Percentiles rank a stretch among this genome's conserved stretches.
Conservation (phyloP, 2,329 filamentous ascomycete genomes). For the Colletotrichum agaves region DNA sequence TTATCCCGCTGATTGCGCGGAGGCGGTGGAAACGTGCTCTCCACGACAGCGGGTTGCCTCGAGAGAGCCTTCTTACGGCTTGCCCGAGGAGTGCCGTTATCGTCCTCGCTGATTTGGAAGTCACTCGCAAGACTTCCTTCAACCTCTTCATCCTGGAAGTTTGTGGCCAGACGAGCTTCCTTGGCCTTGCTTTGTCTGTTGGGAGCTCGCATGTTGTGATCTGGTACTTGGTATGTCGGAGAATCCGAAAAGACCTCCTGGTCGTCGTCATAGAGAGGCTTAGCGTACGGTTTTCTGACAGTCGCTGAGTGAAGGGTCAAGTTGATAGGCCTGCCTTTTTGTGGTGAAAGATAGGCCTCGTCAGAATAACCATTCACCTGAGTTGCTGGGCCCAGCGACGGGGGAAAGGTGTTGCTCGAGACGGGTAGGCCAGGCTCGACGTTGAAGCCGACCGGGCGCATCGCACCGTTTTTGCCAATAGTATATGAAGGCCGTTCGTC, state of each 20-base stretch:
- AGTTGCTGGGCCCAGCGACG: constrained; percentile 40
- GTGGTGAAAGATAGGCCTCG: constrained; percentile 32
- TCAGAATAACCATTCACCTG: constrained; percentile 9
- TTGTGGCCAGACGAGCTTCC: not conserved
- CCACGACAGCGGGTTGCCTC: constrained; percentile 38
- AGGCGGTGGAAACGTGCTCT: constrained; percentile 40
- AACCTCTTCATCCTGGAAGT: constrained; percentile 12
- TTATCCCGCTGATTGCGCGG: constrained; percentile 35
- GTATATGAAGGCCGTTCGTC: constrained; percentile 43
- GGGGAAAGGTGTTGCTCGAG: constrained; percentile 36
- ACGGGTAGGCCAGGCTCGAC: constrained; percentile 41
- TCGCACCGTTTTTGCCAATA: constrained; percentile 52
- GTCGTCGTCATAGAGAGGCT: constrained; percentile 42
- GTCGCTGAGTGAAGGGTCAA: constrained; percentile 54
- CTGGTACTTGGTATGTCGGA: constrained; percentile 39
- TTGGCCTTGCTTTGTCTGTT: constrained; percentile 8
- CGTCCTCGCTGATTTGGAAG: constrained; percentile 31
- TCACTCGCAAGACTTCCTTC: constrained; percentile 33
- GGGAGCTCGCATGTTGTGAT: constrained; percentile 23
- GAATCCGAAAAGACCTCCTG: constrained; percentile 43
- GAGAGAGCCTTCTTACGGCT: constrained; percentile 37
- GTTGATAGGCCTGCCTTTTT: constrained; percentile 43
- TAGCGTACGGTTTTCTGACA: constrained; percentile 42
- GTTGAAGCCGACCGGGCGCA: constrained; percentile 39
- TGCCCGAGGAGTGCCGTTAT: constrained; percentile 37